Evolutionary conservation across 2,329 filamentous ascomycete species (phyloP).

Genomic region (Stagonosporopsis rhizophila): DNA sequence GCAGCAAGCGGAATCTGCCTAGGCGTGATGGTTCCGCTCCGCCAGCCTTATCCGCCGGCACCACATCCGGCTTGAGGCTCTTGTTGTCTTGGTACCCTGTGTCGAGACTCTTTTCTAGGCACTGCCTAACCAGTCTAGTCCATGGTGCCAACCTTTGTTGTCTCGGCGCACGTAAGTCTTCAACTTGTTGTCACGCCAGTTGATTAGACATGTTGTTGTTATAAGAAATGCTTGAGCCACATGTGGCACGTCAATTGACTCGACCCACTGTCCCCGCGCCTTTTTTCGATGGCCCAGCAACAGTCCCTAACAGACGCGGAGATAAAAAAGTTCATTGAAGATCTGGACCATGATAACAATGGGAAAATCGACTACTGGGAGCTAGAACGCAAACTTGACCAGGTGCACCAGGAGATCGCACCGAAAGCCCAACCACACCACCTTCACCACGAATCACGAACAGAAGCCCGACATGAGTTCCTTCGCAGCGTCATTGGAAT

Average conservation of each 20-base stretch:
- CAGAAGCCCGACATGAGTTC: constrained; percentile 59
- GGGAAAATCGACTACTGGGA: constrained; percentile 62
- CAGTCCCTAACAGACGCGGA: constrained; percentile 54
- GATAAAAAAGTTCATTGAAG: constrained; percentile 60
- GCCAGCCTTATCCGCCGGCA: constrained; percentile 22
- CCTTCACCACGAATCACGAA: constrained; percentile 48
- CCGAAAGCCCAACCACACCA: constrained; percentile 57
- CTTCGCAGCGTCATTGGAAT: constrained; percentile 59
- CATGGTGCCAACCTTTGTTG: constrained; percentile 12
- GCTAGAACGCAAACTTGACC: constrained; percentile 61
- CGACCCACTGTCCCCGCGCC: neutral
- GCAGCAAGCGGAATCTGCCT: constrained; percentile 6
- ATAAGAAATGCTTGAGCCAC: constrained; percentile 22
- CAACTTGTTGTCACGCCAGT: constrained; percentile 19
- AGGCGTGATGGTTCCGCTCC: constrained; percentile 22
- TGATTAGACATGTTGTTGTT: constrained; percentile 4
- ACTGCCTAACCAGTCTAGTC: constrained; percentile 13
- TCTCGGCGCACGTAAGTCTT: constrained; percentile 41
- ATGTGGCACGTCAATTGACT: constrained; percentile 14
- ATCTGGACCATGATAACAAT: constrained; percentile 61
- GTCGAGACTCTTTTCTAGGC: constrained; percentile 20
- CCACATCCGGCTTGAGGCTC: constrained; percentile 33
- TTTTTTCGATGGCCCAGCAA: constrained; percentile 31
- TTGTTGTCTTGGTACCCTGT: constrained; percentile 32
- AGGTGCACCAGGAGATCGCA: constrained; percentile 60